Percentiles rank a stretch among this genome's conserved stretches.
Evolutionary conservation across 345 rosid genomes (phyloP).

Genomic region (Gossypium bickii): DNA sequence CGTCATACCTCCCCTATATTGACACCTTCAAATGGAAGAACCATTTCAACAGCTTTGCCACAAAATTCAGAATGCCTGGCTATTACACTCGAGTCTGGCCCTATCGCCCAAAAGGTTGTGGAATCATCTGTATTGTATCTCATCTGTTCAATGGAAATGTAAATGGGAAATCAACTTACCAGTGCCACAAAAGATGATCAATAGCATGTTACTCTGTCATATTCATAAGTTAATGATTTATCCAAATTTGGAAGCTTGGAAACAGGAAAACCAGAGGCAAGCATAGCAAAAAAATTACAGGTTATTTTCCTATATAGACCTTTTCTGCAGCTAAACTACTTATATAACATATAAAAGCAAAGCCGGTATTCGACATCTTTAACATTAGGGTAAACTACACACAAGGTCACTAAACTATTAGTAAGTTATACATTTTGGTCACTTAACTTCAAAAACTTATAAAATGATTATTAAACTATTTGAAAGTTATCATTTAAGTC

Average conservation of each 20-base stretch:
- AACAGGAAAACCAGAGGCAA: constrained; percentile 4
- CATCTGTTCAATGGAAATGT: constrained; percentile 39
- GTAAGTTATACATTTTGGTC: no score
- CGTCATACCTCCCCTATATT: constrained; percentile 65
- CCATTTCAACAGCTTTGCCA: constrained; percentile 82
- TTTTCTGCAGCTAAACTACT: background rate
- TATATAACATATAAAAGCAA: background rate
- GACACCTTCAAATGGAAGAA: constrained; percentile 85
- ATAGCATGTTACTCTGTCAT: background rate
- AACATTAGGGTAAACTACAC: background rate
- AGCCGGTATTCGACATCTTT: background rate
- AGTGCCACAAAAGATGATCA: constrained; percentile 5
- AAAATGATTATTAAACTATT: no score
- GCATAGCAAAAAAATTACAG: background rate
- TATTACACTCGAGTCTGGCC: constrained; percentile 63
- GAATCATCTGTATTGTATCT: constrained; percentile 85
- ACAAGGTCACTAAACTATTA: no score
- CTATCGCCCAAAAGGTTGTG: constrained; percentile 86
- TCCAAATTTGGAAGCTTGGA: constrained; percentile 4
- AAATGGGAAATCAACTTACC: constrained; percentile 2
- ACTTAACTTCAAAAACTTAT: no score
- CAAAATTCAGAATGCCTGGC: constrained; percentile 73
- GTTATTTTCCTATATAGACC: background rate
- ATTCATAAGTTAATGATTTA: background rate
- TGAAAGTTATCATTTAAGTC: no score